Evolutionary conservation across 331 rosid species (phyloP), one percentile per base, ranked within the genome.

Genomic region (Cydonia oblonga): DNA sequence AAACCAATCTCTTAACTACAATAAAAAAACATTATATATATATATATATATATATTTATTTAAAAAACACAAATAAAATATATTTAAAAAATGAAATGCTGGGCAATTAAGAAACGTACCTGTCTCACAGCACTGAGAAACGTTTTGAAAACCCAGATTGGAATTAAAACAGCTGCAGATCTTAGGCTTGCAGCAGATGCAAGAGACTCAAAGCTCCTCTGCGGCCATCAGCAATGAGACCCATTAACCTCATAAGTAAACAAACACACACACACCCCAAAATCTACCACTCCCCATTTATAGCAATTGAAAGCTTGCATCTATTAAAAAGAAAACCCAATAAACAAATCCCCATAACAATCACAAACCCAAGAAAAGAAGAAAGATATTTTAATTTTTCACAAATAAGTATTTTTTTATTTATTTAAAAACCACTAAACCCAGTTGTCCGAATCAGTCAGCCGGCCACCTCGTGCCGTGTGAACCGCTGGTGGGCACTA

Each of bases 141-240:
- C 54, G 32, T 24, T 29, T 65, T 74, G 70, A 83, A 74, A 28
- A 75, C 81, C 78, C 84, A 78, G 76, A 81, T 82, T 81, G 68
- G 80, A 79, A 13, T 66, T 75, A 80, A 58, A 59, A 70, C 74
- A 58, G 69, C 82, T 70, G 76, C 78, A 87, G 96, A 92, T 92
- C 98, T 87, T 78, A 83, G 51, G 79, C 80, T 52, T 66, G 52
- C 52, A 57, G 49, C 72, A 59, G 76, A 75, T 74, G 85, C 79
- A 81, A 66, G 65, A 32, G 70, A n/a, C 70, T 67, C 62, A 25
- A 22, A 51, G 56, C 56, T 51, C 72, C 72, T 67, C 60, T 60
- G 69, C 64, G 78, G 62, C 75, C 83, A 76, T 78, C 70, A 13
- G 62, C 69, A 60, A 30, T 59, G 69, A 77, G 72, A 16, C 84